Percentiles rank a stretch among this genome's conserved stretches.
phyloP scores from a whole-genome alignment of 1,139 yeast species.

The Meyerozyma athensensis region DNA sequence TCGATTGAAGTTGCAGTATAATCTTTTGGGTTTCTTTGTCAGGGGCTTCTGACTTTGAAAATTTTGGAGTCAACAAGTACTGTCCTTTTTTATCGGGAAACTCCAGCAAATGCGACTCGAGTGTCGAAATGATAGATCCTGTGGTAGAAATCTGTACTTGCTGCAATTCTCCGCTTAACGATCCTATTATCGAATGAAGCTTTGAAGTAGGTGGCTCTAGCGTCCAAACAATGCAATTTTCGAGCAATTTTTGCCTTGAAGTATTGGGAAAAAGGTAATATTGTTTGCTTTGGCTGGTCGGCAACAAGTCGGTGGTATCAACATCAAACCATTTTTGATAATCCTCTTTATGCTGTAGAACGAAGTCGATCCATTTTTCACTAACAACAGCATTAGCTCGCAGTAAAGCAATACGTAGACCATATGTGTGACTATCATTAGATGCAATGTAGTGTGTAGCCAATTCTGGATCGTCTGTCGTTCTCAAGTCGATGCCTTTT shows the following conservation, averaged over 20 bases:
- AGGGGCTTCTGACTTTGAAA: no score
- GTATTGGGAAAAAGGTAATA: constrained; percentile 14
- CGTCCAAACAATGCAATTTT: background rate
- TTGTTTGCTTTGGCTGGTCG: constrained; percentile 8
- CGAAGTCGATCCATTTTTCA: constrained; percentile 19
- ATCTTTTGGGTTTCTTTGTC: no score
- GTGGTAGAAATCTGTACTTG: background rate
- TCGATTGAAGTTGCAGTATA: no score
- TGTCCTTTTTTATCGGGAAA: no score
- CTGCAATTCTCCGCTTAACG: background rate
- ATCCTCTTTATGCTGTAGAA: constrained; percentile 11
- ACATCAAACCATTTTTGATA: constrained; percentile 20
- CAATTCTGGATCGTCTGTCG: constrained; percentile 14
- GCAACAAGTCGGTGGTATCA: constrained; percentile 15
- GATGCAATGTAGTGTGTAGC: constrained; percentile 26
- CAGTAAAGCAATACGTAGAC: constrained; percentile 21
- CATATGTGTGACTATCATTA: constrained; percentile 12
- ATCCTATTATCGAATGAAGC: background rate
- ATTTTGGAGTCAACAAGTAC: background rate
- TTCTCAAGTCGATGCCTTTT: constrained; percentile 21
- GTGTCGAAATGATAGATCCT: no score
- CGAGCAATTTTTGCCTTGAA: constrained; percentile 13
- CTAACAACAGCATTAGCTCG: constrained; percentile 25
- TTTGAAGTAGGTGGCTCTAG: constrained; percentile 1
- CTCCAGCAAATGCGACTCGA: no score